Evolutionary conservation across 1,284 basidiomycete species (phyloP), one percentile per base, ranked within the genome.

Genomic region (Xanthoconium separans): DNA sequence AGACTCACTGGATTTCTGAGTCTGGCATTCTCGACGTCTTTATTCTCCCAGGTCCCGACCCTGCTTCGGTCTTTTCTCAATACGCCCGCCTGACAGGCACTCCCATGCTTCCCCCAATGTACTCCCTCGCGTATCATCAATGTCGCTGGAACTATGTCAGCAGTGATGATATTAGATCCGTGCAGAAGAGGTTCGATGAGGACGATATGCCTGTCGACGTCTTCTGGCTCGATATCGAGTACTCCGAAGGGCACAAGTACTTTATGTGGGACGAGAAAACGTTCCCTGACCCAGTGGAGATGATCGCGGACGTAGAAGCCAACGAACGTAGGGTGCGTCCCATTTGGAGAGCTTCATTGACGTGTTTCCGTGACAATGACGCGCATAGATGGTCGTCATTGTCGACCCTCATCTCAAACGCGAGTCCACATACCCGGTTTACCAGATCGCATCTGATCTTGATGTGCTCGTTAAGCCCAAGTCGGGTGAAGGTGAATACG

Each of bases 211-310:
- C 97, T 0, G 85, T 98, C 36, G 97, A 98, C 66, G 95, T 97
- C 8, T 90, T 98, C 66, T 99, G 97, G 97, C 83, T 99, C 43
- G 97, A 99, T 73, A 98, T 99, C 64, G 97, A 98, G 71, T 96
- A 97, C 69, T 80, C 94, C 1, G 87, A 91, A 52, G 92, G 95
- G 47, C 94, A 98, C 75, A 92, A 95, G 73, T 99, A 98, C 79
- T 95, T 98, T 72, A 92, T 98, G 54, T 99, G 97, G 97, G 87
- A 98, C 66, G 77, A 88, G 60, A 90, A 89, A 73, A 82, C 79
- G 41, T 99, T 99, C 85, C 93, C 95, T 10, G 89, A 97, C 66
- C 96, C 97, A 0, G 86, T 93, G 29, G 85, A 89, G 45, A 98
- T 99, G 97, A 84, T 89, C 55, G 85, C 91, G 49, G 89, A 92